Conservation (phyloP, 2,329 filamentous ascomycete species). For the Ampelomyces quisqualis region DNA sequence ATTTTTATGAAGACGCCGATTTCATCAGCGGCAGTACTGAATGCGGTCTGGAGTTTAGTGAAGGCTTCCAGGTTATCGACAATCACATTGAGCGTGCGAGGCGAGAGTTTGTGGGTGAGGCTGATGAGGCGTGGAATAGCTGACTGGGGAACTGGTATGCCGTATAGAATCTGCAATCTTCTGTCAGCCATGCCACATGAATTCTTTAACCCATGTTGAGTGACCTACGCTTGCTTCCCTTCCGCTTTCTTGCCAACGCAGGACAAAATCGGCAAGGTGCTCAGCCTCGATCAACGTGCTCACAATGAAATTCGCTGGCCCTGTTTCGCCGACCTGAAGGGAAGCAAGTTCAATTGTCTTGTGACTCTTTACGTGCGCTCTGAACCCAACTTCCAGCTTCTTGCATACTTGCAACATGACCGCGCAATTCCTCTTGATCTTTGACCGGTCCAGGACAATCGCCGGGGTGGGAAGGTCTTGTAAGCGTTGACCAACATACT, state of each 20-base stretch:
- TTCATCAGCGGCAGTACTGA: conserved; percentile 1
- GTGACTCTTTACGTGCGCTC: conserved; percentile 81
- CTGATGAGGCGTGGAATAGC: conserved; percentile 60
- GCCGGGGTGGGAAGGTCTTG: conserved; percentile 65
- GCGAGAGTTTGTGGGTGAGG: conserved; percentile 56
- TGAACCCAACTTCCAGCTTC: conserved; percentile 63
- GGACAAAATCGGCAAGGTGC: conserved; percentile 61
- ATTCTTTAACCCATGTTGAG: too few relatives aligned
- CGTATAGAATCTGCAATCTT: conserved; percentile 63
- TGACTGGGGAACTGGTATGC: conserved; percentile 66
- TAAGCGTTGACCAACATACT: conserved; percentile 62
- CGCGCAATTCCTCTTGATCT: conserved; percentile 66
- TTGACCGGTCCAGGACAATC: conserved; percentile 66
- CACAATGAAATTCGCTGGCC: conserved; percentile 63
- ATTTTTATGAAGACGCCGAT: conserved; percentile 70
- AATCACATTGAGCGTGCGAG: conserved; percentile 62
- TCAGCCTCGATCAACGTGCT: conserved; percentile 77
- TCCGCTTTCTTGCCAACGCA: conserved; percentile 57
- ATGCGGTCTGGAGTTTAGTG: conserved; percentile 49
- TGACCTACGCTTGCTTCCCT: conserved; percentile 59
- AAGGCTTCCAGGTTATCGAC: conserved; percentile 63
- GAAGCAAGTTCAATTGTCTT: conserved; percentile 71
- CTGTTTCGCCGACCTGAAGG: conserved; percentile 65
- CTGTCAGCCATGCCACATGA: not conserved
- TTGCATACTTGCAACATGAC: conserved; percentile 67